Base-by-base conservation (phyloP, 768 basidiomycete genomes). In the Russula brevipes region DNA sequence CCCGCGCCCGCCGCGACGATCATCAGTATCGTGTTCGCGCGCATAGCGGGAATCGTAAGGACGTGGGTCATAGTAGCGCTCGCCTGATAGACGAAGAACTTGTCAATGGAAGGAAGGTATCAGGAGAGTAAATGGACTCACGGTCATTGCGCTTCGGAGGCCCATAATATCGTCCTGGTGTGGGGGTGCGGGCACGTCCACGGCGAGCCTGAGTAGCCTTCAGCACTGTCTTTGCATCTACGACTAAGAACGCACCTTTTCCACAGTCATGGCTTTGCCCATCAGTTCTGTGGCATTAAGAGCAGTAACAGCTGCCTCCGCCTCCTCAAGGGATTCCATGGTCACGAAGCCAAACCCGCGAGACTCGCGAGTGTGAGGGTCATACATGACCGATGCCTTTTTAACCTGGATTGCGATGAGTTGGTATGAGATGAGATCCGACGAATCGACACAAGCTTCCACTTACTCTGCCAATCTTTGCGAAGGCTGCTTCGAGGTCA, bases 111-210 rank as follows among this genome's bases (percentile, higher is more conserved):
- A 44, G 33, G 33, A 38, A 42, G 30, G 12, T 49, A 33, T 12
- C 55, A 17, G 60, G 44, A 66, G 17, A 33, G 33, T 49, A 31
- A 45, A 57, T 19, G 45, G 24, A 33, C 60, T 74, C 69, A 87
- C 87, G 73, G 65, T 88, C 86, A 63, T 78, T 76, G 44, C 90
- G 82, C 77, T 95, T 94, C 49, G 94, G 91, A 52, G 94, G 92
- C 0, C 94, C 95, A 66, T 91, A 92, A 82, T 99, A 99, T 57
- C 89, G 79, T 33, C 96, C 96, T 3, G 96, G 96, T 6, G 96
- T 99, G 3, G 96, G 90, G 12, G 93, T 91, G 67, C 93, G 81
- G 17, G 92, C 93, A 65, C 93, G 87, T 60, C 89, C 93, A 68
- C 92, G 88, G 55, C 92, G 89, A 67, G 93, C 93, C 91, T 92